Conservation (phyloP, 192 early-diverging fungal genomes). For the Backusella westeae region DNA sequence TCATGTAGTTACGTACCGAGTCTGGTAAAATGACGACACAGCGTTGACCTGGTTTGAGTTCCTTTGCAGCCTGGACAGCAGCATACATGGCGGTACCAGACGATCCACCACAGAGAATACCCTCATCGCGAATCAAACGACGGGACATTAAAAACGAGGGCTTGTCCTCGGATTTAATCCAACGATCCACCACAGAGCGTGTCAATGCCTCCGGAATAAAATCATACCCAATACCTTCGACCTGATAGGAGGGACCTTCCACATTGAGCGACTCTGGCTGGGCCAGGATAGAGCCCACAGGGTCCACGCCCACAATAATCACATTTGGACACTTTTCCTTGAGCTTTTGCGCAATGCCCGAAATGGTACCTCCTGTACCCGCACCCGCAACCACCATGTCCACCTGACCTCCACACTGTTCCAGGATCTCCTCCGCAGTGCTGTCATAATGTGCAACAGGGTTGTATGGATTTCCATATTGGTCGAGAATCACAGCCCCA, state of each 20-base stretch:
- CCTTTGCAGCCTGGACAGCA: slow-evolving; percentile 80
- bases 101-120: slow-evolving; percentile 94
- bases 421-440: slow-evolving; percentile 83
- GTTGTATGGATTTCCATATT: slow-evolving; percentile 97
- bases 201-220: slow-evolving; percentile 95
- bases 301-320: slow-evolving; percentile 93
- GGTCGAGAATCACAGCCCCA: slow-evolving; percentile 94
- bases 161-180: slow-evolving; percentile 98
- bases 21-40: slow-evolving; percentile 96
- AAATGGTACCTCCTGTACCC: slow-evolving; percentile 97
- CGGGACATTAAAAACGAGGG: slow-evolving; percentile 95
- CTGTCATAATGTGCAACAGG: slow-evolving; percentile 96
- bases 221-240: slow-evolving; percentile 99
- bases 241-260: slow-evolving; percentile 71
- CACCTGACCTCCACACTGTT: slow-evolving; percentile 80
- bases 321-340: slow-evolving; percentile 91
- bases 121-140: slow-evolving; percentile 95
- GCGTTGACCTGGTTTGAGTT: slow-evolving; percentile 83
- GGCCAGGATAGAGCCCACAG: slow-evolving; percentile 92
- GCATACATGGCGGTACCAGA: slow-evolving; percentile 92
- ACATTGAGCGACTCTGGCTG: slow-evolving; percentile 79
- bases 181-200: slow-evolving; percentile 81
- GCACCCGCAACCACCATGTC: slow-evolving; percentile 96
- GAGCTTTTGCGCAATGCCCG: slow-evolving; percentile 89
- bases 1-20: slow-evolving; percentile 99